Conservation (phyloP, 176 grass and related monocot genomes). For the Stipa capillata region DNA sequence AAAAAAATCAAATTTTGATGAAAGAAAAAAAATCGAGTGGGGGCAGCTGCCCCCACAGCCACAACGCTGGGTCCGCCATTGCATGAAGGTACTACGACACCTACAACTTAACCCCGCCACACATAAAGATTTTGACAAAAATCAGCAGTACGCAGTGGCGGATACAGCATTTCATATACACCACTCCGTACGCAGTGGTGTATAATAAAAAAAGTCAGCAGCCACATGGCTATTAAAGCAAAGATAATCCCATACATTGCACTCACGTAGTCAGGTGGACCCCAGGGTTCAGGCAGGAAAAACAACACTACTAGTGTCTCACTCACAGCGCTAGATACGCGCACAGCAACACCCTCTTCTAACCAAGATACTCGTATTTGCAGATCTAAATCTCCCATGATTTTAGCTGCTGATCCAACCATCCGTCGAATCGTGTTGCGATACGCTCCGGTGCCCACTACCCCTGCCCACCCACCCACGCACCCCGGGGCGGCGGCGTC, state of each 20-base stretch:
- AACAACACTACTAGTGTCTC: too few species aligned
- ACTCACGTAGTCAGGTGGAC: not conserved
- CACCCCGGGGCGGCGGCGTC: too few species aligned
- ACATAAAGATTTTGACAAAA: too few species aligned
- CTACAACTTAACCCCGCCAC: too few species aligned
- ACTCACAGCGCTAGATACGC: not conserved
- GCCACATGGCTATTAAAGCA: not conserved
- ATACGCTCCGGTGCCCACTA: not conserved
- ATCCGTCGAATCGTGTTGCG: too few species aligned
- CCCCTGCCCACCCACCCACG: not conserved
- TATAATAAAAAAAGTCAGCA: not conserved
- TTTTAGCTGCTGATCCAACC: not conserved
- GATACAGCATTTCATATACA: too few species aligned
- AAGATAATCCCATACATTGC: not conserved
- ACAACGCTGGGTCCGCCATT: too few species aligned
- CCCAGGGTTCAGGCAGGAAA: not conserved
- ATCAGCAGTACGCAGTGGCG: not conserved
- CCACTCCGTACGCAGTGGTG: too few species aligned
- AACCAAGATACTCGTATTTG: slow-evolving; percentile 3
- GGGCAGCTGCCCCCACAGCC: too few species aligned
- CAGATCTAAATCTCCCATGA: not conserved
- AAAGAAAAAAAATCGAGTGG: too few species aligned
- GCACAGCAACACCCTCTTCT: not conserved
- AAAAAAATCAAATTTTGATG: too few species aligned
- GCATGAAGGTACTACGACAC: too few species aligned